Evolutionary conservation across 1,284 basidiomycete genomes (phyloP), one percentile per base, ranked within the genome.

Genomic region (Tilletiopsis washingtonensis): DNA sequence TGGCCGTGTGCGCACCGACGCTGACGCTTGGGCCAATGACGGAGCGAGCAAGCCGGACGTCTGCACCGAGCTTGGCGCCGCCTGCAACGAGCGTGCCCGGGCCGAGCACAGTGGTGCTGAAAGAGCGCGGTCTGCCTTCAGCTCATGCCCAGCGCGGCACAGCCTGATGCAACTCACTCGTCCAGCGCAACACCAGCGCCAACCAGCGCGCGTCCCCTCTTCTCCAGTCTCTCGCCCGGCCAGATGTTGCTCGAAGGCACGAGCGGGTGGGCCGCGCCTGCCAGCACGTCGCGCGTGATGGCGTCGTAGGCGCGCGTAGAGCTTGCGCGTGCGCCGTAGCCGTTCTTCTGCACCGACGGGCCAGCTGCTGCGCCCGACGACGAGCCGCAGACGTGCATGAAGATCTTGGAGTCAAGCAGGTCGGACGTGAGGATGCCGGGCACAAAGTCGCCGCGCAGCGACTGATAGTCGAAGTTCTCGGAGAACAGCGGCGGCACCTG

Each of bases 401-500:
- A 83, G 53, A 98, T 93, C 62, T 85, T 91, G 76, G 96, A 93
- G 78, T 90, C 91, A 40, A 98, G 80, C 40, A 98, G 75, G 74
- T 99, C 94, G 12, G 88, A 93, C 0, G 89, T 94, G 52, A 99
- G 79, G 40, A 99, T 83, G n/a, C 93, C 93, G 64, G 90, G 87
- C 21, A 98, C 86, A 69, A 98, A 96, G 75, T 98, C 90, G 59
- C 83, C 79, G 49, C 91, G 82, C 56, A 97, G 80, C 74, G 91
- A 86, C 42, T 85, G 84, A 71, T 94, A 98, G 76, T 98, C 94
- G 73, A 99, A 99, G 76, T 98, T 98, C 75, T 98, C 94, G 65
- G 94, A 91, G 76, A 97, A 98, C 4, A 97, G 76, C 0, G 91
- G 93, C 0, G 91, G 91, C 19, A 97, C 85, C 87, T 41, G 27